These are phyloP conservation scores for Cunninghamia lanceolata DNA, from an alignment of 75 land plant species.

Conservation along the genomic window DNA sequence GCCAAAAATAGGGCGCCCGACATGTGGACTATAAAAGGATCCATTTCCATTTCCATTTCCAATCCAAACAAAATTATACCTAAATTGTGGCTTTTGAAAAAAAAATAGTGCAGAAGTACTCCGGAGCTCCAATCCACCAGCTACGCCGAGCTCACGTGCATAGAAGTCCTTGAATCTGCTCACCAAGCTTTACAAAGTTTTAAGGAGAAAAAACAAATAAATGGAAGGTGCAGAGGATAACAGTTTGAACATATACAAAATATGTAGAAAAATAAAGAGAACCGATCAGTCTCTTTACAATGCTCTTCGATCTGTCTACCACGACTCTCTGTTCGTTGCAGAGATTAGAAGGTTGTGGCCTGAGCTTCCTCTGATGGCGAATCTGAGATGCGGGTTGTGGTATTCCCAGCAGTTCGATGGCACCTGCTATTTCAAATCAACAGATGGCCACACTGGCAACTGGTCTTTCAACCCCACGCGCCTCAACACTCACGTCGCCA, in stretches of 20 bases:
- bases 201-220: too few species aligned
- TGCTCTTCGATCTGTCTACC: slow-evolving; percentile 88
- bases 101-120: too few species aligned
- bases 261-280: slow-evolving; percentile 61
- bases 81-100: too few species aligned
- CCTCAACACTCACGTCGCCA: slow-evolving; percentile 89
- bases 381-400: slow-evolving; percentile 98
- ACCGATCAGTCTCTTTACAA: slow-evolving; percentile 74
- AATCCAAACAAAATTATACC: too few species aligned
- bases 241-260: slow-evolving; percentile 68
- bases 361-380: slow-evolving; percentile 82
- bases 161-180: neutral
- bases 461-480: slow-evolving; percentile 84
- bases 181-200: too few species aligned
- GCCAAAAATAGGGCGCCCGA: too few species aligned
- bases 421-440: slow-evolving; percentile 98
- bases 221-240: neutral
- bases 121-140: too few species aligned
- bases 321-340: slow-evolving; percentile 87
- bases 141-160: neutral
- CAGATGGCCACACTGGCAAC: slow-evolving; percentile 95
- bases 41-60: too few species aligned
- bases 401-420: slow-evolving; percentile 71
- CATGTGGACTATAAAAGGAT: too few species aligned
- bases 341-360: slow-evolving; percentile 90